Evolutionary conservation across 345 rosid species (phyloP).

Genomic region (Diplotaxis tenuifolia): DNA sequence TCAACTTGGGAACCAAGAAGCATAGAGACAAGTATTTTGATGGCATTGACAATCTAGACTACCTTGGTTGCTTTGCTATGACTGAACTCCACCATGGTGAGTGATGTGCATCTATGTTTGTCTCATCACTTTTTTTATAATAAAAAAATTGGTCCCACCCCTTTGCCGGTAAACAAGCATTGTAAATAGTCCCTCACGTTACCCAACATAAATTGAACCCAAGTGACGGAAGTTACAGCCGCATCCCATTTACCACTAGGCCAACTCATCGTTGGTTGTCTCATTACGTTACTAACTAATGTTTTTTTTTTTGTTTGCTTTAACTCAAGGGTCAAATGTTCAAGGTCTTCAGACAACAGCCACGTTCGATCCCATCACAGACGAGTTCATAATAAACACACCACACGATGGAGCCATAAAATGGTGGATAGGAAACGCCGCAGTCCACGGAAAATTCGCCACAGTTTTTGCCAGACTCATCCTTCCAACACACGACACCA

Average conservation of each 20-base stretch:
- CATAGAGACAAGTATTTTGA: constrained; percentile 88
- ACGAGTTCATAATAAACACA: constrained; percentile 78
- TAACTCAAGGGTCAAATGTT: constrained; percentile 67
- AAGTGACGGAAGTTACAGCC: no score
- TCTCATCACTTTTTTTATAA: no score
- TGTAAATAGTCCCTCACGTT: no score
- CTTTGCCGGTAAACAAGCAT: no score
- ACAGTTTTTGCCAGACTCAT: constrained; percentile 84
- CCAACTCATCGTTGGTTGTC: no score
- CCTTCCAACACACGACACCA: constrained; percentile 78
- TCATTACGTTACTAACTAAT: neutral
- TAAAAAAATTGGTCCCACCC: no score
- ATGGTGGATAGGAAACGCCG: constrained; percentile 99
- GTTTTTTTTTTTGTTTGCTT: constrained; percentile 4
- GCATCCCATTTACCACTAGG: no score
- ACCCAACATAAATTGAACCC: no score
- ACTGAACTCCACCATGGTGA: constrained; percentile 98
- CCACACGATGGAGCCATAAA: constrained; percentile 95
- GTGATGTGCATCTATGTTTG: neutral
- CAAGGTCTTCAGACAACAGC: constrained; percentile 94
- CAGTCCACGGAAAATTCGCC: constrained; percentile 97
- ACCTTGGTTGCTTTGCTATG: constrained; percentile 98
- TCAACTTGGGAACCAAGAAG: constrained; percentile 91
- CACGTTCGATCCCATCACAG: constrained; percentile 74
- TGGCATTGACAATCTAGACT: constrained; percentile 76